phyloP scores from a whole-genome alignment of 208 protist genomes.

The Leptomonas seymouri region DNA sequence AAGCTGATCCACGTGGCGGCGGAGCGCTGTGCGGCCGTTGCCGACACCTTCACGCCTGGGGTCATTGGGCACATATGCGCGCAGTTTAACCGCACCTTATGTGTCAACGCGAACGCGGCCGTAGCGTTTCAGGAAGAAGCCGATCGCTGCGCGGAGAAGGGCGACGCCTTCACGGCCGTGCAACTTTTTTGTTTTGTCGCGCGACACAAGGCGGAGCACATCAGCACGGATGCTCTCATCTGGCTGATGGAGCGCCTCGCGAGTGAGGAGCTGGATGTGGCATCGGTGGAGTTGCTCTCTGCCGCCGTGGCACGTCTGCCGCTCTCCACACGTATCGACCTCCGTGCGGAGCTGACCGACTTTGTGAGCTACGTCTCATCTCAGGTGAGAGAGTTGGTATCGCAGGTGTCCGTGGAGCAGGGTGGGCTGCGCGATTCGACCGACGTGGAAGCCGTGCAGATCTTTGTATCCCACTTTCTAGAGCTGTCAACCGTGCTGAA shows the following conservation, averaged over 20 bases:
- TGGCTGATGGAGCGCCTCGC: slow-evolving; percentile 76
- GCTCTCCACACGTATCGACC: slow-evolving; percentile 25
- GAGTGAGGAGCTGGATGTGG: slow-evolving; percentile 57
- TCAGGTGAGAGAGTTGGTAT: slow-evolving; percentile 47
- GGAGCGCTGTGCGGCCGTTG: slow-evolving; percentile 38
- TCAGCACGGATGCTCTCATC: slow-evolving; percentile 57
- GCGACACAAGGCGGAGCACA: slow-evolving; percentile 52
- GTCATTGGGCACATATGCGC: slow-evolving; percentile 52
- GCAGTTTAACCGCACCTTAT: slow-evolving; percentile 51
- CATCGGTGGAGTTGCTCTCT: slow-evolving; percentile 47
- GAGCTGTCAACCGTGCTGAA: slow-evolving; percentile 26
- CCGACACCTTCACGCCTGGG: slow-evolving; percentile 41
- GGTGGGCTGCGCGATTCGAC: slow-evolving; percentile 47
- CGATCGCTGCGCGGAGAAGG: slow-evolving; percentile 64
- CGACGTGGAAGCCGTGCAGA: slow-evolving; percentile 38
- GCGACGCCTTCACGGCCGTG: slow-evolving; percentile 62
- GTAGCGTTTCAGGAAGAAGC: slow-evolving; percentile 63
- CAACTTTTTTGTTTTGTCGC: slow-evolving; percentile 70
- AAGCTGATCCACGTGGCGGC: slow-evolving; percentile 35
- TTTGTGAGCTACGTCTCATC: slow-evolving; percentile 41
- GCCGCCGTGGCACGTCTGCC: slow-evolving; percentile 50
- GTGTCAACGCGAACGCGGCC: slow-evolving; percentile 40
- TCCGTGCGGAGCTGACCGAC: slow-evolving; percentile 50
- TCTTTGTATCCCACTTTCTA: slow-evolving; percentile 32
- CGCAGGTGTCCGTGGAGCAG: slow-evolving; percentile 35